A percentile compares a stretch with the other conserved stretches of the same genome.
Conservation (phyloP, 768 basidiomycete species). For the Mycena vulgaris region DNA sequence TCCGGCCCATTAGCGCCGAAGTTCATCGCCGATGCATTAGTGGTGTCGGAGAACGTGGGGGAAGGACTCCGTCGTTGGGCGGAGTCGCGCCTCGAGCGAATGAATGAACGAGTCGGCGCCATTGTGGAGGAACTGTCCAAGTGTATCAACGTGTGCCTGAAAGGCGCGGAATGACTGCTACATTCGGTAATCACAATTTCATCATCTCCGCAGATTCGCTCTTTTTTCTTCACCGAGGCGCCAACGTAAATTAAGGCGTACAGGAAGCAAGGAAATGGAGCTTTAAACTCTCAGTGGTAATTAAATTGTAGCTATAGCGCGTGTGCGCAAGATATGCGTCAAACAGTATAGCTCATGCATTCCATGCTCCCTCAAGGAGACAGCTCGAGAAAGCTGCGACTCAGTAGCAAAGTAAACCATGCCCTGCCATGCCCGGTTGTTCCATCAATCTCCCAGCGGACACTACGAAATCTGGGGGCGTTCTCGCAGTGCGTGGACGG, state of each 20-base stretch:
- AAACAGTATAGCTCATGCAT: too few relatives aligned
- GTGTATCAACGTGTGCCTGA: slow-evolving; percentile 20
- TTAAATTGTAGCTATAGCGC: background rate
- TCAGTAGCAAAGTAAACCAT: background rate
- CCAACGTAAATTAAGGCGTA: background rate
- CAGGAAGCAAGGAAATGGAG: background rate
- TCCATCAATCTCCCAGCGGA: too few relatives aligned
- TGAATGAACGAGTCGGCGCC: slow-evolving; percentile 50
- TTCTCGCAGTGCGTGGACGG: too few relatives aligned
- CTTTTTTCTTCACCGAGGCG: background rate
- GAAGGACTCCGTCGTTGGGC: slow-evolving; percentile 73
- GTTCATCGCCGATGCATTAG: slow-evolving; percentile 83
- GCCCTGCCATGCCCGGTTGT: too few relatives aligned
- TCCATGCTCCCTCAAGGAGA: too few relatives aligned
- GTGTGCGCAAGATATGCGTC: background rate
- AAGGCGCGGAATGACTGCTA: background rate
- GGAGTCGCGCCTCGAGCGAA: slow-evolving; percentile 63
- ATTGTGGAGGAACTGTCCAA: background rate
- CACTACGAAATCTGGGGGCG: too few relatives aligned
- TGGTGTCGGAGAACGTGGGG: slow-evolving; percentile 87
- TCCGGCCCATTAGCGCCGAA: slow-evolving; percentile 82
- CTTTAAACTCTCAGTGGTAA: background rate
- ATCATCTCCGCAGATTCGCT: slow-evolving; percentile 2
- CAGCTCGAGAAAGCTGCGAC: too few relatives aligned
- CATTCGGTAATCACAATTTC: slow-evolving; percentile 10